phyloP scores from a whole-genome alignment of 2,329 filamentous ascomycete species.

The Stenocarpella maydis region DNA sequence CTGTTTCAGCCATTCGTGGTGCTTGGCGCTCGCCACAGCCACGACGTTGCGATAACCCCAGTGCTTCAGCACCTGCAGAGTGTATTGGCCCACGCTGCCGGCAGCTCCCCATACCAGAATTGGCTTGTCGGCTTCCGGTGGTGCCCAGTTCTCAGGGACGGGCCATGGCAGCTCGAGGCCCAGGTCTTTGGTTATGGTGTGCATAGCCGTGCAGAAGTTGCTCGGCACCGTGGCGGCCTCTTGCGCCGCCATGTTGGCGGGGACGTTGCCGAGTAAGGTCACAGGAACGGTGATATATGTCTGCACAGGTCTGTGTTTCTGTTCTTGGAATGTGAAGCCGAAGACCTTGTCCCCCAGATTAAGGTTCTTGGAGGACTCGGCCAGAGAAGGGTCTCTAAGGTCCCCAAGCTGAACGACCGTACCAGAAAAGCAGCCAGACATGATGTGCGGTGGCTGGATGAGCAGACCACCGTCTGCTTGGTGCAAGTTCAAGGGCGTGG shows the following conservation, averaged over 20 bases:
- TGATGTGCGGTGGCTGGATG: constrained; percentile 56
- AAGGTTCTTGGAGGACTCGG: constrained; percentile 47
- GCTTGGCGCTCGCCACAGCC: constrained; percentile 54
- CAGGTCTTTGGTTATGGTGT: constrained; percentile 59
- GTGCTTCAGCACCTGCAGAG: constrained; percentile 58
- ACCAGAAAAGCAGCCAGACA: constrained; percentile 62
- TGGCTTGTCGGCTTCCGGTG: constrained; percentile 44
- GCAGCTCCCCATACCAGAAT: constrained; percentile 62
- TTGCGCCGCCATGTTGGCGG: constrained; percentile 49
- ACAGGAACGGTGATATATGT: constrained; percentile 61
- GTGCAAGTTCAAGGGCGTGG: constrained; percentile 69
- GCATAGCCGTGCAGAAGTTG: constrained; percentile 68
- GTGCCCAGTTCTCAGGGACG: constrained; percentile 51
- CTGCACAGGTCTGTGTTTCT: constrained; percentile 62
- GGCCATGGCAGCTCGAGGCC: constrained; percentile 65
- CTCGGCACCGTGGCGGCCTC: constrained; percentile 63
- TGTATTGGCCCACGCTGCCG: constrained; percentile 60
- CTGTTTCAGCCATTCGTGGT: constrained; percentile 52
- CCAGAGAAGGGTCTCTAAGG: constrained; percentile 17
- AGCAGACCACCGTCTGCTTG: constrained; percentile 67
- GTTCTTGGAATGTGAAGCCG: constrained; percentile 58
- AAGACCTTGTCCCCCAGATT: constrained; percentile 63
- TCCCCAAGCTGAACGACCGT: constrained; percentile 60
- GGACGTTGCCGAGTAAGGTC: constrained; percentile 57
- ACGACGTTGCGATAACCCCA: constrained; percentile 62